Conservation (phyloP, 2,329 filamentous ascomycete species). For the Alternaria sp. region DNA sequence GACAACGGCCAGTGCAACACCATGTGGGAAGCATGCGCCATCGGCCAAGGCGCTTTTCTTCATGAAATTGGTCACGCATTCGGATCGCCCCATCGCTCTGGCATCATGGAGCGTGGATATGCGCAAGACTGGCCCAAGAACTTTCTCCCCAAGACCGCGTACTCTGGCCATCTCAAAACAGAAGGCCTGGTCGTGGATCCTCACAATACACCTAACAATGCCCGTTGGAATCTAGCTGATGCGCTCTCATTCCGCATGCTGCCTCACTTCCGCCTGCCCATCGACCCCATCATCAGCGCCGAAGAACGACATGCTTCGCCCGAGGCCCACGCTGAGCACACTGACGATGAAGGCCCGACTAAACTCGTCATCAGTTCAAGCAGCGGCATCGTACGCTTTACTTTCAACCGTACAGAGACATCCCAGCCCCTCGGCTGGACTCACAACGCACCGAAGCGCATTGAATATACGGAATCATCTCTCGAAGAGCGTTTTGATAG, state of each 20-base stretch:
- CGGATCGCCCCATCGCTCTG: conserved; percentile 38
- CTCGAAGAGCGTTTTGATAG: conserved; percentile 45
- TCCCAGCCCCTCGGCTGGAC: conserved; percentile 17
- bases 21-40: conserved; percentile 56
- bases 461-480: conserved; percentile 29
- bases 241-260: conserved; percentile 31
- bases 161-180: not conserved
- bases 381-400: conserved; percentile 36
- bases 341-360: conserved; percentile 22
- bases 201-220: conserved; percentile 26
- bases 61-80: conserved; percentile 50
- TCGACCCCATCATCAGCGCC: conserved; percentile 21
- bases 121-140: conserved; percentile 49
- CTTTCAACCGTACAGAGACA: conserved; percentile 33
- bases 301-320: conserved; percentile 17
- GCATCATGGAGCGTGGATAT: conserved; percentile 43
- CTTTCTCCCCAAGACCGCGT: conserved; percentile 47
- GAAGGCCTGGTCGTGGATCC: conserved; percentile 11
- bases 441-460: conserved; percentile 12
- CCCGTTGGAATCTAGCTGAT: conserved; percentile 44
- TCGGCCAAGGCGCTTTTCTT: conserved; percentile 49
- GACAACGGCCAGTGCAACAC: conserved; percentile 50
- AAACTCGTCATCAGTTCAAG: conserved; percentile 27
- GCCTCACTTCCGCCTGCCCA: conserved; percentile 39
- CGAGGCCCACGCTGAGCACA: conserved; percentile 7